These are phyloP conservation scores for Priceomyces fermenticarens DNA, from an alignment of 805 yeast genomes.

Conservation along the genomic window DNA sequence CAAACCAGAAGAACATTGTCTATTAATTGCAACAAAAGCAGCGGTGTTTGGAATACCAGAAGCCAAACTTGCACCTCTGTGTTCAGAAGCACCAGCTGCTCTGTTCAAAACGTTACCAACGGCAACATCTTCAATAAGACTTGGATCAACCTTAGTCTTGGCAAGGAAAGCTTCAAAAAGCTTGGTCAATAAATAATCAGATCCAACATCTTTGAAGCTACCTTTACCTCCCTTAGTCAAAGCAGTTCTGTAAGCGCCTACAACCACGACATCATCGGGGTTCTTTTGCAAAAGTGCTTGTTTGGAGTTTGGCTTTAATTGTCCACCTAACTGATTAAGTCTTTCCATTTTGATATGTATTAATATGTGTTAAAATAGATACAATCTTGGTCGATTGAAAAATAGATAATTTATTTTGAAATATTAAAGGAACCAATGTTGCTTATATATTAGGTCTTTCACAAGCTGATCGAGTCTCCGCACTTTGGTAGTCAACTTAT, in stretches of 20 bases:
- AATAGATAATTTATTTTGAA: too few relatives aligned
- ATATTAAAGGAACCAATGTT: not conserved
- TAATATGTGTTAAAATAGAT: not conserved
- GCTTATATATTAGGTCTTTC: slow-evolving; percentile 1
- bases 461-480: slow-evolving; percentile 4
- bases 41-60: slow-evolving; percentile 84
- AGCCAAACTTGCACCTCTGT: slow-evolving; percentile 85
- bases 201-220: slow-evolving; percentile 72
- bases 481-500: not conserved
- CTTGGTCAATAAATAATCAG: slow-evolving; percentile 72
- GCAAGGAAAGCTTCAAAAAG: slow-evolving; percentile 62
- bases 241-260: slow-evolving; percentile 89
- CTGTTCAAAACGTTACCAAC: slow-evolving; percentile 89
- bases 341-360: slow-evolving; percentile 33
- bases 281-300: slow-evolving; percentile 50
- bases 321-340: slow-evolving; percentile 45
- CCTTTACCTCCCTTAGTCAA: slow-evolving; percentile 87
- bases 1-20: slow-evolving; percentile 94
- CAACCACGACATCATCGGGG: slow-evolving; percentile 88
- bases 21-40: slow-evolving; percentile 80
- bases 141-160: slow-evolving; percentile 46
- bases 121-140: slow-evolving; percentile 74
- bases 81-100: slow-evolving; percentile 95
- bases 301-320: slow-evolving; percentile 39
- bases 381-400: too few relatives aligned